These are phyloP conservation scores for Penicillium cosmopolitanum DNA, from an alignment of 495 filamentous ascomycete species.

Conservation along the genomic window DNA sequence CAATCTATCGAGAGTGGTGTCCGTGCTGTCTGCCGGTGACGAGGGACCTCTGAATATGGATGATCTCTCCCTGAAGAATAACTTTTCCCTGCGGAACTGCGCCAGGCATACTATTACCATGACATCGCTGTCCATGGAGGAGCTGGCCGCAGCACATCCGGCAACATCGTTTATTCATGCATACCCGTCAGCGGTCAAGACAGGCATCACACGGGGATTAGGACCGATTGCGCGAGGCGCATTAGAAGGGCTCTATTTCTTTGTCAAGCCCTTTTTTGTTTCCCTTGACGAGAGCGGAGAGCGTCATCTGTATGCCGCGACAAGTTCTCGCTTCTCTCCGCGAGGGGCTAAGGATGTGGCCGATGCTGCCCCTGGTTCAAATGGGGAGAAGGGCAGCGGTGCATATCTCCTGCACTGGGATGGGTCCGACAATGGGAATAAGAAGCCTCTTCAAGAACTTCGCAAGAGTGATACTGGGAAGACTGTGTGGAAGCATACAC, in stretches of 20 bases:
- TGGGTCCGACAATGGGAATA: conserved; percentile 22
- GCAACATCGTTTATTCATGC: conserved; percentile 61
- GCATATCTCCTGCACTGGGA: conserved; percentile 26
- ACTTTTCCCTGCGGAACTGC: conserved; percentile 34
- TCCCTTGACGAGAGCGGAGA: conserved; percentile 45
- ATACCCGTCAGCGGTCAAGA: conserved; percentile 58
- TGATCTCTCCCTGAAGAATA: conserved; percentile 50
- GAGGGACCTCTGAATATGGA: conserved; percentile 52
- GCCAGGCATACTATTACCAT: conserved; percentile 53
- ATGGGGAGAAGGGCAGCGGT: conserved; percentile 27
- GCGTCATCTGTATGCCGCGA: conserved; percentile 49
- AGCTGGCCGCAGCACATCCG: conserved; percentile 47
- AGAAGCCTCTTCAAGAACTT: conserved; percentile 18
- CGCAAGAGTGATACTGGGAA: conserved; percentile 24
- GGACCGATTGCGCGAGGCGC: conserved; percentile 15
- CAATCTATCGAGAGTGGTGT: conserved; percentile 59
- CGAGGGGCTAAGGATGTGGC: neutral
- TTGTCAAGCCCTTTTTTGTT: conserved; percentile 33
- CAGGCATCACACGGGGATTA: conserved; percentile 34
- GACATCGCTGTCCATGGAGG: conserved; percentile 49
- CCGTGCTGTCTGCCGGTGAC: conserved; percentile 54
- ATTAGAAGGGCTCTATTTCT: conserved; percentile 11
- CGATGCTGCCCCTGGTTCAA: conserved; percentile 20
- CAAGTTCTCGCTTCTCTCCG: conserved; percentile 42
- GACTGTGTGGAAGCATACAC: conserved; percentile 28